These are phyloP conservation scores for Wallacemonas collosoma DNA, from an alignment of 208 protist species.

Conservation along the genomic window DNA sequence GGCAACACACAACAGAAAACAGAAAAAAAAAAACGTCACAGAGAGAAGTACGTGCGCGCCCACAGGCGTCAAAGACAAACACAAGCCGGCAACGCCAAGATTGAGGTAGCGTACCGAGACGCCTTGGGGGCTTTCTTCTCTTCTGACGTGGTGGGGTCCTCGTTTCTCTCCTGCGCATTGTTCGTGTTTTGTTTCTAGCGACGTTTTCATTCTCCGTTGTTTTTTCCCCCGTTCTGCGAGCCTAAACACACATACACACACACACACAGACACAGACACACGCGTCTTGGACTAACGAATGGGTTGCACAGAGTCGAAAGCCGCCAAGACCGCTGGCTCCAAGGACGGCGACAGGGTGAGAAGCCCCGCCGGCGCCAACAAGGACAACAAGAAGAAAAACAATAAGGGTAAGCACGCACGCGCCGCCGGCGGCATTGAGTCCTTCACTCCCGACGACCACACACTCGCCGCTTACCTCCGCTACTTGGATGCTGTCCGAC, in stretches of 20 bases:
- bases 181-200: too few species aligned
- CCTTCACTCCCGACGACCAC: constrained; percentile 29
- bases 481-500: constrained; percentile 28
- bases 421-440: constrained; percentile 13
- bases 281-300: constrained; percentile 5
- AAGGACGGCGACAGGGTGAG: constrained; percentile 1
- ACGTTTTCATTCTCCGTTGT: too few species aligned
- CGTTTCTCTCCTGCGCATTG: too few species aligned
- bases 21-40: too few species aligned
- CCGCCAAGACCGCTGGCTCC: constrained; percentile 1
- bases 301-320: constrained; percentile 34
- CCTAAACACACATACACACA: not conserved
- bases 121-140: too few species aligned
- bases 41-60: too few species aligned
- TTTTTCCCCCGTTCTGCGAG: too few species aligned
- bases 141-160: too few species aligned
- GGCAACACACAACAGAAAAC: too few species aligned
- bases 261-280: not conserved
- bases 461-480: constrained; percentile 28
- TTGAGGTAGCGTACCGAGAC: too few species aligned
- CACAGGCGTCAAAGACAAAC: too few species aligned
- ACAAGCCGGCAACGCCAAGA: too few species aligned
- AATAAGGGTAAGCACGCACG: not conserved
- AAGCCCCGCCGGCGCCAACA: not conserved
- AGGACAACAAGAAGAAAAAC: constrained; percentile 13